A percentile compares a stretch with the other conserved stretches of the same genome.
phyloP scores from a whole-genome alignment of 768 basidiomycete genomes.

The Leccinum disarticulatum region DNA sequence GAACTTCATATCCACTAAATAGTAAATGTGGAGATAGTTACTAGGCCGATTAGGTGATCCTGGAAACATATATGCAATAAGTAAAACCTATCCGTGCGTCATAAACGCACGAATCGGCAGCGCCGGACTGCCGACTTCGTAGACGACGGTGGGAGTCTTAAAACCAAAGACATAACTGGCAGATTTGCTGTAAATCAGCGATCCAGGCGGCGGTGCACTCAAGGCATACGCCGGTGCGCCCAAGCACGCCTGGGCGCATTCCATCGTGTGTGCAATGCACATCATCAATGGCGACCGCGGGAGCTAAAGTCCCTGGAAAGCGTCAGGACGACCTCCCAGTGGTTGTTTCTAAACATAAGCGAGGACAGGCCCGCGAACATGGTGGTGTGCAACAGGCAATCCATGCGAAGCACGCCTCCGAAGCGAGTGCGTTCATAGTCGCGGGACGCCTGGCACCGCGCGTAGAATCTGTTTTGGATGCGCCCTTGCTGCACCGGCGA shows the following conservation, averaged over 20 bases:
- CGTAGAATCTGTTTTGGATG: conserved; percentile 42
- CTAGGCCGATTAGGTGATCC: conserved; percentile 5
- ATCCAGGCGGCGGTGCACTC: not conserved
- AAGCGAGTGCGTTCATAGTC: conserved; percentile 36
- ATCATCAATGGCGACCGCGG: not conserved
- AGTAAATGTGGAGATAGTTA: not conserved
- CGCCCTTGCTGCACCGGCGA: conserved; percentile 43
- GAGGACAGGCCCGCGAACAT: conserved; percentile 53
- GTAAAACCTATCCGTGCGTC: not conserved
- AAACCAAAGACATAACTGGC: conserved; percentile 2
- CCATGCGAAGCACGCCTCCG: conserved; percentile 47
- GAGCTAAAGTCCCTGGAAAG: conserved; percentile 37
- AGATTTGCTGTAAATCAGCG: conserved; percentile 7
- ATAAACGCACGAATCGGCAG: conserved; percentile 6
- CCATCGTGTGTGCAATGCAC: not conserved
- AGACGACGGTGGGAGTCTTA: not conserved
- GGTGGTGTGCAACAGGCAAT: conserved; percentile 49
- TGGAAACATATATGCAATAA: conserved; percentile 12
- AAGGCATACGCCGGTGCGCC: not conserved
- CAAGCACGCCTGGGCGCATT: not conserved
- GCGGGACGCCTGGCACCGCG: conserved; percentile 43
- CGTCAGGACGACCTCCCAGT: conserved; percentile 45
- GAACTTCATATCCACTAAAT: conserved; percentile 6
- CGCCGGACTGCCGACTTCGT: conserved; percentile 10
- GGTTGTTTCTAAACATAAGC: conserved; percentile 35